Base-by-base conservation (phyloP, 257 asterid species). In the Fraxinus cuspidata region DNA sequence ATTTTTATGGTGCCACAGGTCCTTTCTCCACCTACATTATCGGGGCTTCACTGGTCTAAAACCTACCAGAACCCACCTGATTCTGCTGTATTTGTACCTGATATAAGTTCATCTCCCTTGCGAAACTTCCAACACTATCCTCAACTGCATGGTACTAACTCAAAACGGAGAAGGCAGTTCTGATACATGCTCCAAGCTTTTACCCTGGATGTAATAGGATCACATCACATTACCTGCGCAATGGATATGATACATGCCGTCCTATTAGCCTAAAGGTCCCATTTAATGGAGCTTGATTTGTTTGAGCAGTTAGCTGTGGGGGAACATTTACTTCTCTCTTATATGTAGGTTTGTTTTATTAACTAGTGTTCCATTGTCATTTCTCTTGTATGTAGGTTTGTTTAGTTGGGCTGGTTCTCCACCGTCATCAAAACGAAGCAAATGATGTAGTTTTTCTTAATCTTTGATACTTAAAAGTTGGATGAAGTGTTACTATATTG, bases 11-110 rank as follows among this genome's bases (percentile, higher is more conserved):
- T 90, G 72, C 99, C 98, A 6, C 88, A 91, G 81, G 83, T 96
- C 53, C 90, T 87, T 13, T 91, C 97, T 64, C 97, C 98, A 0
- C 97, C 98, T n/a, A 95, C 98, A 27, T 89, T 97, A 77, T 93
- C 98, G 0, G 98, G 98, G 28, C 87, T 93, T 63, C 51, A 77
- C 77, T 95, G 99, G 93, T 88, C 92, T 16, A 87, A 84, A 74
- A 80, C 64, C 40, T 64, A 78, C 67, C 89, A 70, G 32, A 72
- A 74, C 79, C 77, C 42, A 0, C 65, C 80, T 0, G 88, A 89
- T 65, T 78, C 80, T 11, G 75, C 86, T 25, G 85, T 74, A 67
- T 92, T 82, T 34, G 99, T 94, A 79, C 98, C 99, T 12, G 99
- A 94, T 53, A 76, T 94, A 74, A 74, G 84, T 56, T 74, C 83